Base-by-base conservation (phyloP, 805 yeast genomes). In the Ogataea pini region DNA sequence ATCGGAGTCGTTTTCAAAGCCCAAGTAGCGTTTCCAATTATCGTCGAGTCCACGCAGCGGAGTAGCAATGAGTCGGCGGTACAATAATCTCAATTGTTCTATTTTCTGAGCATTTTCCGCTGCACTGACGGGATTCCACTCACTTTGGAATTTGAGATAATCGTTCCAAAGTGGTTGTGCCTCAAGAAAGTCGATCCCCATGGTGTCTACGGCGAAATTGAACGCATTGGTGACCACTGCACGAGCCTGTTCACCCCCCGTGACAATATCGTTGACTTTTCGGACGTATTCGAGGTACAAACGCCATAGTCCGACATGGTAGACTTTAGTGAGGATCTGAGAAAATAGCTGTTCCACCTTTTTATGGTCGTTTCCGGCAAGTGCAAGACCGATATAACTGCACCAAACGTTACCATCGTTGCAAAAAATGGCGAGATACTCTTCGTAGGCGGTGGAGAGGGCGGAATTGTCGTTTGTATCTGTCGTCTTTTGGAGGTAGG, bases 51-150 rank as follows among this genome's bases (percentile, higher is more conserved):
- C 80, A 42, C 77, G 77, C 22, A 88, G 74, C 3, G 99, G 99
- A n/a, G 82, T 75, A n/a, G 78, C 72, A 16, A 90, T 73, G 54
- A 86, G 81, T 49, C 78, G 78, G 55, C 85, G 80, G 65, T 85
- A 89, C 4, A 86, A 75, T 52, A 82, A 83, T 58, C 98, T 76
- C 40, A 86, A 78, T 59, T 84, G 72, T 59, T 89, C 96, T 59
- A 79, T 76, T 54, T 87, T 85, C 57, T 86, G 91, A 62, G 86
- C 90, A 54, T 81, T 85, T 62, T 92, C 98, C 86, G 92, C 89
- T 37, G 84, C 80, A 29, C 83, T 81, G 14, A 80, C 75, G 2
- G 96, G 91, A 42, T 81, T 82, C 92, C 94, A 87, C 28, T 78
- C 72, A 54, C 82, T 83, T 52, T 90, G 75, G 59, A 89, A 90